These are phyloP conservation scores for Zalaria obscura DNA, from an alignment of 2,329 filamentous ascomycete genomes.

Conservation along the genomic window DNA sequence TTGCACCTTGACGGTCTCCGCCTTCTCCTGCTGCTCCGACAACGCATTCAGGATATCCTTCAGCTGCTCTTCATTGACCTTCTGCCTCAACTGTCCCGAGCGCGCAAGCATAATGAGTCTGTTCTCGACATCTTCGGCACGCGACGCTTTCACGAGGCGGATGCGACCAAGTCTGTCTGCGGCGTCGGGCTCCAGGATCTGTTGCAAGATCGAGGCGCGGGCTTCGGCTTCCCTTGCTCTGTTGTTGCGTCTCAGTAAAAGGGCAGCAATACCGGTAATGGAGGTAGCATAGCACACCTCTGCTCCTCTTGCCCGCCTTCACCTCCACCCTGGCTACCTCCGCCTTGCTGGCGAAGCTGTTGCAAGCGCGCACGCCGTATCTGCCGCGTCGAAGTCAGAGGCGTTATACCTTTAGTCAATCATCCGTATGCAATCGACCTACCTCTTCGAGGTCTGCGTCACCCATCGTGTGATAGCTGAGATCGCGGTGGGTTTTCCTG, in stretches of 20 bases:
- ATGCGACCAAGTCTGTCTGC: constrained; percentile 89
- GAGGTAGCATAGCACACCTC: constrained; percentile 23
- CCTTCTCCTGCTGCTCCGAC: constrained; percentile 56
- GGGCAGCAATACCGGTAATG: neutral
- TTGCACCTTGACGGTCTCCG: constrained; percentile 73
- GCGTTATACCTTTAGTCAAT: neutral
- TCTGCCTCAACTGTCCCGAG: constrained; percentile 68
- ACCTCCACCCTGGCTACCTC: constrained; percentile 30
- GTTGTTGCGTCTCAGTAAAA: neutral
- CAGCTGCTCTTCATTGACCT: constrained; percentile 84
- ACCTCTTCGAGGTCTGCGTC: constrained; percentile 54
- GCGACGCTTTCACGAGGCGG: constrained; percentile 84
- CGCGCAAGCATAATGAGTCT: constrained; percentile 82
- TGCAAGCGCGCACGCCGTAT: constrained; percentile 86
- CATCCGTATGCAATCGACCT: constrained; percentile 5
- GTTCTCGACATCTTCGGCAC: constrained; percentile 84
- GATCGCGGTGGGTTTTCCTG: too few species aligned
- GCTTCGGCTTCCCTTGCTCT: constrained; percentile 46
- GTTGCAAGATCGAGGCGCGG: constrained; percentile 63
- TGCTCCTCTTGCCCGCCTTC: constrained; percentile 42
- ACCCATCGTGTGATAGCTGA: constrained; percentile 31
- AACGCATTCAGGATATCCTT: constrained; percentile 82
- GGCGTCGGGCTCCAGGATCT: constrained; percentile 90
- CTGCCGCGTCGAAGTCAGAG: constrained; percentile 28
- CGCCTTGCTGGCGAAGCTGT: constrained; percentile 68